These are phyloP conservation scores for Beauveria sp. DNA, from an alignment of 2,329 filamentous ascomycete species.

Conservation along the genomic window DNA sequence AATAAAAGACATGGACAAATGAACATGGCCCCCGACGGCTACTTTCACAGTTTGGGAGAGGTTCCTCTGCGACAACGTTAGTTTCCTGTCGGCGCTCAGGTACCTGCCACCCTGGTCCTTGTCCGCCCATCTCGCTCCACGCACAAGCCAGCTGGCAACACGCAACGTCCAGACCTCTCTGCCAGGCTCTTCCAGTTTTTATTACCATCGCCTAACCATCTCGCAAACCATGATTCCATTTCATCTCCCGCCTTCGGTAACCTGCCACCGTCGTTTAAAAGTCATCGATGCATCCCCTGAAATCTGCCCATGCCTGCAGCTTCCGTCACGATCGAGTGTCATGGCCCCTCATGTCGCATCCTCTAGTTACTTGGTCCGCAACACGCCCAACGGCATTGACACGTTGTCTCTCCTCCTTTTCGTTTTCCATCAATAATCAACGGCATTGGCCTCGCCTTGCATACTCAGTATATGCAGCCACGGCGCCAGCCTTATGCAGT, in stretches of 20 bases:
- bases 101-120: neutral
- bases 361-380: neutral
- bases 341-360: neutral
- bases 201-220: too few relatives aligned
- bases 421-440: neutral
- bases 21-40: neutral
- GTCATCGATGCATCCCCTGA: neutral
- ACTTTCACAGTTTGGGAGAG: neutral
- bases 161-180: neutral
- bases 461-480: neutral
- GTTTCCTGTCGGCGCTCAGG: neutral
- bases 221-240: too few relatives aligned
- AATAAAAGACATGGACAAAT: neutral
- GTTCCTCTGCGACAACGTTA: neutral
- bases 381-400: neutral
- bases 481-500: neutral
- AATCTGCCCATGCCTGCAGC: neutral
- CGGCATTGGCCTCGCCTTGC: neutral
- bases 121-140: neutral
- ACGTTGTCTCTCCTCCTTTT: neutral
- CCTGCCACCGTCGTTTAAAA: too few relatives aligned
- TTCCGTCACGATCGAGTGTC: neutral
- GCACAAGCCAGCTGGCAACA: neutral
- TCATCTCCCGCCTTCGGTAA: too few relatives aligned
- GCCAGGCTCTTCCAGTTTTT: neutral